Evolutionary conservation across 2,329 filamentous ascomycete genomes (phyloP), one percentile per base, ranked within the genome.

Genomic region (Paecilomyces sp.): DNA sequence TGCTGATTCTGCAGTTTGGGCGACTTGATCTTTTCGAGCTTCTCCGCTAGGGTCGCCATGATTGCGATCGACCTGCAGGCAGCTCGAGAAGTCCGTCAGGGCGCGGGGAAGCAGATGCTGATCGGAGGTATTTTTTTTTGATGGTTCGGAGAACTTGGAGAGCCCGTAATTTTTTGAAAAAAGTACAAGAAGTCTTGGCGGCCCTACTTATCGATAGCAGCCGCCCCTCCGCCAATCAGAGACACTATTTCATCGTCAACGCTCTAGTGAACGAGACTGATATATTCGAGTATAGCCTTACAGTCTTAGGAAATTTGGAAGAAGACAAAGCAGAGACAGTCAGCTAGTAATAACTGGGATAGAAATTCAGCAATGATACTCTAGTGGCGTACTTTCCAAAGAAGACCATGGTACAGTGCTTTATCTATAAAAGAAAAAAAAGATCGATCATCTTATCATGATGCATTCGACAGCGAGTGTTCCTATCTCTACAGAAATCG

Each of bases 1-100:
- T 96, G 87, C 79, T 97, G 92, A 75, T 90, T 96, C 77, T 97
- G 91, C 70, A 97, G 86, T 77, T 96, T 96, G 59, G 94, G 94
- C 73, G 90, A 94, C 78, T 94, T 90, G 76, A 97, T 97, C 85
- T 95, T 97, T 80, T 93, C 90, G 74, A 99, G 86, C 82, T 92
- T 95, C 82, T 96, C 93, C 75, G 89, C 87, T 71, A 97, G 80
- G 76, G 86, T 85, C 79, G 76, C 75, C 79, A 81, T 81, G 68
- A 68, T 77, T 72, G 59, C 58, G 64, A 65, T 63, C 60, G 62
- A 67, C 63, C 65, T 58, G 63, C 64, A 68, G 68, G 65, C 62
- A 61, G 60, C 58, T 62, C 58, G 64, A 65, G 67, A 67, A 66
- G 63, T 60, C 61, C 57, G 62, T 64, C 52, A 58, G 52, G n/a